These are phyloP conservation scores for Vigna mungo DNA, from an alignment of 306 rosid species.

Conservation along the genomic window DNA sequence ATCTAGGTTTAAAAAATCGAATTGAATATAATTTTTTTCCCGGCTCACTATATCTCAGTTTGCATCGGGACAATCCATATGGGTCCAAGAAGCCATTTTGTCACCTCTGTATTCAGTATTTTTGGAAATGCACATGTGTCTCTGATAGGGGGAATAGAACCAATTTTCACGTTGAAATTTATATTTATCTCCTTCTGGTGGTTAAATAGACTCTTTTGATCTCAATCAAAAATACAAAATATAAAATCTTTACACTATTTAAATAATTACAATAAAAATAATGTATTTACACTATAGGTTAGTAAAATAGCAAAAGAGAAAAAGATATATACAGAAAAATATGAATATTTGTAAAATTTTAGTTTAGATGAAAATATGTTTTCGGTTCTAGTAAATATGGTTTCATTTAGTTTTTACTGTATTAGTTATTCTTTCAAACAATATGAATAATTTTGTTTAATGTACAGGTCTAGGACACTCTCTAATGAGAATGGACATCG, in stretches of 20 bases:
- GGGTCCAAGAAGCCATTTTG: background rate
- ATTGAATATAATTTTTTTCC: background rate
- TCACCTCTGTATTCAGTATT: too few species aligned
- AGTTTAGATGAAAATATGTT: too few species aligned
- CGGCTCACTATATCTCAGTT: background rate
- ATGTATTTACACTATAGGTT: background rate
- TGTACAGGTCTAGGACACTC: slow-evolving; percentile 49
- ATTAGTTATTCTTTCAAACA: background rate
- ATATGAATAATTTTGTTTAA: slow-evolving; percentile 28
- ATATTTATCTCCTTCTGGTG: too few species aligned
- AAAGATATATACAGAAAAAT: too few species aligned
- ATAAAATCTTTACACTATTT: too few species aligned
- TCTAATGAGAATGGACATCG: slow-evolving; percentile 72
- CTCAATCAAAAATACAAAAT: too few species aligned
- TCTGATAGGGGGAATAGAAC: background rate
- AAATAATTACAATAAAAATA: too few species aligned
- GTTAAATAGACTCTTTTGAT: too few species aligned
- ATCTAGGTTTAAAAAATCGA: background rate
- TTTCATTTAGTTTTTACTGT: too few species aligned
- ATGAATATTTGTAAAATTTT: too few species aligned
- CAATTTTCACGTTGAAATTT: background rate
- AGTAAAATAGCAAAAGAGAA: background rate
- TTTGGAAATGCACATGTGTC: too few species aligned
- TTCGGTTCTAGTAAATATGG: too few species aligned
- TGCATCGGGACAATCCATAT: background rate